Conservation (phyloP, 306 rosid genomes). For the Castanopsis chinensis region DNA sequence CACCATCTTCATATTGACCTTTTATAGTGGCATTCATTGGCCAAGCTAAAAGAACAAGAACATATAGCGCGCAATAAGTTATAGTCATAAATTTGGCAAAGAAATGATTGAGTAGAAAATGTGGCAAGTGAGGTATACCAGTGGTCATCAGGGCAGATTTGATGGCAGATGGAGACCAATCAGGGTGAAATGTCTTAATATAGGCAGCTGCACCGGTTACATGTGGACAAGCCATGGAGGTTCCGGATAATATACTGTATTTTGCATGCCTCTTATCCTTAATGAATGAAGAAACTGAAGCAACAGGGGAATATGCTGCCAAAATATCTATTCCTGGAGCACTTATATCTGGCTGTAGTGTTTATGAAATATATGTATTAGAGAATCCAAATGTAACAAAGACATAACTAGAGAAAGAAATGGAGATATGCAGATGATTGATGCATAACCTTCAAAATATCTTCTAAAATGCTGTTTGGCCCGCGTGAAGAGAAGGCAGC, state of each 20-base stretch:
- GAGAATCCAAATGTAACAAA: too few species aligned
- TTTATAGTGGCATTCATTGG: constrained; percentile 6
- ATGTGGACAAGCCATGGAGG: constrained; percentile 40
- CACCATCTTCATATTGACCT: constrained; percentile 6
- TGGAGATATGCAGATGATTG: background rate
- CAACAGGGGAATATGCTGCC: constrained; percentile 30
- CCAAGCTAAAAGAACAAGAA: constrained; percentile 23
- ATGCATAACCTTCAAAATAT: constrained; percentile 23
- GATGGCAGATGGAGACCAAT: constrained; percentile 31
- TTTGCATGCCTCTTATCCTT: constrained; percentile 1
- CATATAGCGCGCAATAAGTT: background rate
- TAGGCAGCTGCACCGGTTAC: constrained; percentile 34
- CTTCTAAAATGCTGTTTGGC: constrained; percentile 14
- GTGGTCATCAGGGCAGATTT: constrained; percentile 37
- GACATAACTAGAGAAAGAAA: background rate
- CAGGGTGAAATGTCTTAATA: constrained; percentile 22
- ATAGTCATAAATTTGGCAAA: background rate
- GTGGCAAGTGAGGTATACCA: too few species aligned
- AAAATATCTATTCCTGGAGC: constrained; percentile 33
- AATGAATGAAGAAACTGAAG: background rate
- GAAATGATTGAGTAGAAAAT: too few species aligned
- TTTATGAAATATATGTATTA: background rate
- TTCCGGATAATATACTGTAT: constrained; percentile 25
- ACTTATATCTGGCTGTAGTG: constrained; percentile 24
- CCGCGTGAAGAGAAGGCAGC: constrained; percentile 38